Evolutionary conservation across 2,329 filamentous ascomycete genomes (phyloP).

Genomic region (Aspergillus terreus): DNA sequence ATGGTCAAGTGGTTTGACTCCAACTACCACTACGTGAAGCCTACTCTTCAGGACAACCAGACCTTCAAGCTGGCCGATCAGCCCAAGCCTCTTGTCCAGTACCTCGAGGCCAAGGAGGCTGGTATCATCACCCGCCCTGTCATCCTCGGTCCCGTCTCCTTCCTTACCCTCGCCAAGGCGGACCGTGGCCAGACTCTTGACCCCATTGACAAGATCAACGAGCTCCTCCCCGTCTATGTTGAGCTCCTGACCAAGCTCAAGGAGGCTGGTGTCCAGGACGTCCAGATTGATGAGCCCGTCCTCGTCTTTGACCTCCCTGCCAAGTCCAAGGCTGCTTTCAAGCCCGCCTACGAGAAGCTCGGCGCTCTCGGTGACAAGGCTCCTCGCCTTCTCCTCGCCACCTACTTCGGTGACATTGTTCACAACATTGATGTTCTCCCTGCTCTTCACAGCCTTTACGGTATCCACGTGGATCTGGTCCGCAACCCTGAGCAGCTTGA

Average conservation of each 20-base stretch:
- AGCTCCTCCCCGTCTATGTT: slow-evolving; percentile 91
- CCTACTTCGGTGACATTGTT: slow-evolving; percentile 98
- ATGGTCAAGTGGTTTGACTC: slow-evolving; percentile 99
- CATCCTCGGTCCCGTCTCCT: slow-evolving; percentile 91
- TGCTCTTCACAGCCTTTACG: slow-evolving; percentile 68
- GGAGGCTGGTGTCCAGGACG: slow-evolving; percentile 89
- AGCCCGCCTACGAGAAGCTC: slow-evolving; percentile 93
- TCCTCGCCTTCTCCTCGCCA: slow-evolving; percentile 85
- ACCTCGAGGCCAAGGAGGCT: slow-evolving; percentile 96
- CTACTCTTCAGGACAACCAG: slow-evolving; percentile 95
- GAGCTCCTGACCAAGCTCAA: slow-evolving; percentile 92
- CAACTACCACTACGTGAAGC: slow-evolving; percentile 99
- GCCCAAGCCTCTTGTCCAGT: slow-evolving; percentile 93
- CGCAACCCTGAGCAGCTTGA: slow-evolving; percentile 97
- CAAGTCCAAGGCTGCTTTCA: slow-evolving; percentile 95
- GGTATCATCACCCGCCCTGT: slow-evolving; percentile 91
- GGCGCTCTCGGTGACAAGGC: slow-evolving; percentile 67
- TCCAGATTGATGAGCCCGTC: slow-evolving; percentile 97
- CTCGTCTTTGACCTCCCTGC: slow-evolving; percentile 89
- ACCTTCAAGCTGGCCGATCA: slow-evolving; percentile 81
- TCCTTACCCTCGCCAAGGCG: slow-evolving; percentile 96
- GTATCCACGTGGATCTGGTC: slow-evolving; percentile 91
- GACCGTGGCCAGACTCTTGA: slow-evolving; percentile 91
- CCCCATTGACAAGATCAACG: slow-evolving; percentile 89
- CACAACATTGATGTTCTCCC: slow-evolving; percentile 95